Conservation (phyloP, 305 asterid species). For the Withania somnifera region DNA sequence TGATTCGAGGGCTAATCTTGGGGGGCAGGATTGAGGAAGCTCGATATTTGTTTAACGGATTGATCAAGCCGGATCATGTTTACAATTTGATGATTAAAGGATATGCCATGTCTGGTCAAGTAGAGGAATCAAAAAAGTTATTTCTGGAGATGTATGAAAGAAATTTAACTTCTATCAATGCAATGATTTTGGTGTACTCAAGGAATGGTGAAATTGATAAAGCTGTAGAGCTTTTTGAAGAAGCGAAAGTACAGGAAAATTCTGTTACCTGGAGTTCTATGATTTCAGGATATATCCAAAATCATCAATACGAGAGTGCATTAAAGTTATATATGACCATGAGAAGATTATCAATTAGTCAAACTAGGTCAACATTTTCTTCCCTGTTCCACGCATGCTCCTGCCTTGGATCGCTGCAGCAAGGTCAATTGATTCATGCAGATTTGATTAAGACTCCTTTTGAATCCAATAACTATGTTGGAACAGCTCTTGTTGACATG, state of each 20-base stretch:
- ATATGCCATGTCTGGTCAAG: slow-evolving; percentile 41
- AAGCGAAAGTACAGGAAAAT: slow-evolving; percentile 39
- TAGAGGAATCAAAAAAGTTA: slow-evolving; percentile 40
- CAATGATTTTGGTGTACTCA: slow-evolving; percentile 60
- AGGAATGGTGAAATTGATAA: slow-evolving; percentile 37
- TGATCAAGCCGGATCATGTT: slow-evolving; percentile 25
- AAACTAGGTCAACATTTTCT: slow-evolving; percentile 56
- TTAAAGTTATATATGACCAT: slow-evolving; percentile 39
- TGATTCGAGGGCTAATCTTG: slow-evolving; percentile 40
- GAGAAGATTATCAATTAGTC: slow-evolving; percentile 42
- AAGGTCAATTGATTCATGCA: slow-evolving; percentile 53
- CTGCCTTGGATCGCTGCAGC: slow-evolving; percentile 50
- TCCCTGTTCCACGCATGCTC: slow-evolving; percentile 55
- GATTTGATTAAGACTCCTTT: slow-evolving; percentile 57
- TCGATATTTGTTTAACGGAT: slow-evolving; percentile 34
- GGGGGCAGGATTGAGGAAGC: slow-evolving; percentile 46
- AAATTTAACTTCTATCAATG: slow-evolving; percentile 39
- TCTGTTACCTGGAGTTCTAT: slow-evolving; percentile 76
- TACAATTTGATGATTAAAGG: slow-evolving; percentile 69
- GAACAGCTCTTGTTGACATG: slow-evolving; percentile 77
- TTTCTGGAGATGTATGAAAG: slow-evolving; percentile 37
- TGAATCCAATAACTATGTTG: slow-evolving; percentile 40
- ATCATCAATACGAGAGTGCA: slow-evolving; percentile 41
- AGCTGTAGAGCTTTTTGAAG: slow-evolving; percentile 57
- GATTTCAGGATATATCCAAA: slow-evolving; percentile 61